Base-by-base conservation (phyloP, 2,329 filamentous ascomycete species). In the Pseudogymnoascus sp. region DNA sequence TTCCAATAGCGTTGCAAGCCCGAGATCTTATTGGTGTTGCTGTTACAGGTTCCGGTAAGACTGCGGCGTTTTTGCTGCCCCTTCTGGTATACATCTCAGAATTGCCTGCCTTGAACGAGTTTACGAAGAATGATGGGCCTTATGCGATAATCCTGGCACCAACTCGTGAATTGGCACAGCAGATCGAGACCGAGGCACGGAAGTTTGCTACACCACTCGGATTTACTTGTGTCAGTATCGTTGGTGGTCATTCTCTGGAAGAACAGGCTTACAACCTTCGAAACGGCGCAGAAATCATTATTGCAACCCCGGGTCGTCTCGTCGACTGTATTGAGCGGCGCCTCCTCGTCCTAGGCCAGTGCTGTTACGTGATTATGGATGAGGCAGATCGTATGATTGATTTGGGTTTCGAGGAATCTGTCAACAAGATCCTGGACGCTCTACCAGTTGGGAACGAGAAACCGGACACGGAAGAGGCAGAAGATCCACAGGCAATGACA, bases 341-440 rank as follows among this genome's bases (percentile, higher is more conserved):
- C 35, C 85, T 97, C 30, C 81, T 97, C 1, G 93, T 99, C 1
- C 83, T 97, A 57, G 87, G 86, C n/a, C 94, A 97, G 75, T 97
- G 94, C 75, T 96, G 92, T 77, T 97, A 97, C 76, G 84, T 97
- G 61, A 96, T 99, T 75, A 97, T 99, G 93, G 94, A 99, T 73
- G 94, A 99, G 82, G 94, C 94, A 37, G 94, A 99, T 76, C 89
- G 93, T 61, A 99, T 99, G 94, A 96, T 99, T 66, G 94, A 99
- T 72, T 85, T 97, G 64, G 94, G 94, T 50, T 99, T 99, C 72
- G 94, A 99, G 75, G 94, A 97, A 70, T 90, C 91, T 0, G 90
- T 99, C 62, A 97, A 97, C 76, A 96, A 95, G 75, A 99, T 99
- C 68, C 85, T 99, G 50, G 91, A 96, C 67, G 93, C 94, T 1